Conservation (phyloP, 1,284 basidiomycete species). For the Apiotrichum mycotoxinovorans region DNA sequence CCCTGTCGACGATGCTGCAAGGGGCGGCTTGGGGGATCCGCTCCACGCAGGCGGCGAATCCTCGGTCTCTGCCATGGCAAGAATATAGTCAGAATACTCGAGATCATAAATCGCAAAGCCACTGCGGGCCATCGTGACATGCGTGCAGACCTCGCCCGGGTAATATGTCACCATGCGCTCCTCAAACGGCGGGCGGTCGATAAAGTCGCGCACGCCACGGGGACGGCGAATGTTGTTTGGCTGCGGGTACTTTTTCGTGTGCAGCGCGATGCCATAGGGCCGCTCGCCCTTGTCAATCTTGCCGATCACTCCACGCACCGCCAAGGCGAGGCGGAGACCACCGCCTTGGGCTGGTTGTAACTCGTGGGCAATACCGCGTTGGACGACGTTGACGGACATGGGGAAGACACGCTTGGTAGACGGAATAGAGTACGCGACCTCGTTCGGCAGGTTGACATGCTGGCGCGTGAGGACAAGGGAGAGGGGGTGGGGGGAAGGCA, state of each 20-base stretch:
- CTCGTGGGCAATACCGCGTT: not conserved
- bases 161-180: slow-evolving; percentile 38
- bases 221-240: slow-evolving; percentile 22
- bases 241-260: slow-evolving; percentile 4
- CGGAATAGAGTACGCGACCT: slow-evolving; percentile 40
- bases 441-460: slow-evolving; percentile 37
- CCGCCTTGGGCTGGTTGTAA: slow-evolving; percentile 30
- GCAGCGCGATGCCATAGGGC: slow-evolving; percentile 18
- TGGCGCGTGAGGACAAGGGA: slow-evolving; percentile 34
- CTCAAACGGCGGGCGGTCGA: slow-evolving; percentile 40
- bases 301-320: slow-evolving; percentile 27
- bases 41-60: slow-evolving; percentile 14
- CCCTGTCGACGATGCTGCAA: slow-evolving; percentile 1
- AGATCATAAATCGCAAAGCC: slow-evolving; percentile 44
- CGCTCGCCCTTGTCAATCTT: slow-evolving; percentile 32
- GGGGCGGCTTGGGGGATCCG: not conserved
- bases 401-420: slow-evolving; percentile 41
- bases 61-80: slow-evolving; percentile 32
- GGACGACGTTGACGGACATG: slow-evolving; percentile 31
- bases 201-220: slow-evolving; percentile 38
- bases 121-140: slow-evolving; percentile 39
- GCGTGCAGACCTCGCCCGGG: slow-evolving; percentile 29
- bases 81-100: slow-evolving; percentile 39
- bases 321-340: slow-evolving; percentile 31
- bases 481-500: slow-evolving; percentile 44